A percentile compares a stretch with the other conserved stretches of the same genome.
These are phyloP conservation scores for Barnettozyma sp. DNA, from an alignment of 805 yeast species.

Conservation along the genomic window DNA sequence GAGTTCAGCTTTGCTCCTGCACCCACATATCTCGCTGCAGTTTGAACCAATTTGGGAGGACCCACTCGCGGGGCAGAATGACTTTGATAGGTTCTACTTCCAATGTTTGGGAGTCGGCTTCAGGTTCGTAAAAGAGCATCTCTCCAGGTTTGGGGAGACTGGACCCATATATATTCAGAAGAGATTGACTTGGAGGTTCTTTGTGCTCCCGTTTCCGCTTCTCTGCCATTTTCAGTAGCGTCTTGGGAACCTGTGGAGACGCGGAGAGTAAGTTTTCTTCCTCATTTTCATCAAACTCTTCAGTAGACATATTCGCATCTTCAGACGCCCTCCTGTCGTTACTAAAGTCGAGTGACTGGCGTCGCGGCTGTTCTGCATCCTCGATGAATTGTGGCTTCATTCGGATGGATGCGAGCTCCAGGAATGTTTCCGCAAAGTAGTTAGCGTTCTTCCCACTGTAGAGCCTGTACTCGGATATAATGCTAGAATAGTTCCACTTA, in stretches of 20 bases:
- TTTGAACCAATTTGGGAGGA: slow-evolving; percentile 73
- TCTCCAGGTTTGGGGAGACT: slow-evolving; percentile 7
- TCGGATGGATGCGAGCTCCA: slow-evolving; percentile 63
- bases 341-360: slow-evolving; percentile 23
- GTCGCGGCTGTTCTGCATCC: slow-evolving; percentile 5
- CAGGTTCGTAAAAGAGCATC: slow-evolving; percentile 18
- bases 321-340: slow-evolving; percentile 10
- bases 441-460: slow-evolving; percentile 67
- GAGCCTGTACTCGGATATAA: slow-evolving; percentile 77
- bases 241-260: slow-evolving; percentile 66
- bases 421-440: slow-evolving; percentile 73
- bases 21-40: slow-evolving; percentile 65
- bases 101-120: slow-evolving; percentile 14
- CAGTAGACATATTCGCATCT: slow-evolving; percentile 9
- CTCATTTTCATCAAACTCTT: slow-evolving; percentile 18
- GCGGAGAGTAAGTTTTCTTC: slow-evolving; percentile 37
- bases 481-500: slow-evolving; percentile 82
- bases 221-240: slow-evolving; percentile 49
- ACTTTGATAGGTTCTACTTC: slow-evolving; percentile 20
- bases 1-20: slow-evolving; percentile 20
- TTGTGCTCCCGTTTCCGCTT: slow-evolving; percentile 28
- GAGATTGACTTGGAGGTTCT: slow-evolving; percentile 4
- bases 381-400: slow-evolving; percentile 22
- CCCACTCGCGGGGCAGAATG: slow-evolving; percentile 47
- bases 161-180: slow-evolving; percentile 8